Percentiles rank a stretch among this genome's conserved stretches.
These are phyloP conservation scores for Letharia columbiana DNA, from an alignment of 495 filamentous ascomycete genomes.

Conservation along the genomic window DNA sequence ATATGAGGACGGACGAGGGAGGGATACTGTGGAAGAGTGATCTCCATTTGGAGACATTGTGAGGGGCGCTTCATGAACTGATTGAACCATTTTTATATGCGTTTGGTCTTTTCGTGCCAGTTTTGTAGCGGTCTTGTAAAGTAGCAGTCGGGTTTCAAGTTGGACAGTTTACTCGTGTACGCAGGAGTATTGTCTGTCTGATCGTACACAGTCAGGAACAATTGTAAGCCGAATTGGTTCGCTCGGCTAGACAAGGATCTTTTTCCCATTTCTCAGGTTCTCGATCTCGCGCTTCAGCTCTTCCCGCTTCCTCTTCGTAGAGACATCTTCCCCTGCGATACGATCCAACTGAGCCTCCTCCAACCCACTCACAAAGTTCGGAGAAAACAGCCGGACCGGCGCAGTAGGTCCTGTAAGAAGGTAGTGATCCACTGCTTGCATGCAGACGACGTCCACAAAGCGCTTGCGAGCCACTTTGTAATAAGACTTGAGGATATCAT, in stretches of 20 bases:
- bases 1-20: too few species aligned
- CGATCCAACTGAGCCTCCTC: constrained; percentile 32
- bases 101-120: too few species aligned
- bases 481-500: constrained; percentile 51
- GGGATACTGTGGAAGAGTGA: too few species aligned
- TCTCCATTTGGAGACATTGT: too few species aligned
- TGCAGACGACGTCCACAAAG: constrained; percentile 49
- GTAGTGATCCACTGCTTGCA: constrained; percentile 33
- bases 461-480: constrained; percentile 50
- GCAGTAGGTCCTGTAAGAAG: constrained; percentile 32
- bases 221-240: background rate
- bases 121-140: too few species aligned
- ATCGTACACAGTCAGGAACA: too few species aligned
- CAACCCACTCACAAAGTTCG: constrained; percentile 33
- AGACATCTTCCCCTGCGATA: constrained; percentile 41
- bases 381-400: constrained; percentile 33
- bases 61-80: too few species aligned
- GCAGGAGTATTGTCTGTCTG: too few species aligned
- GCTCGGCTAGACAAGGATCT: constrained; percentile 17
- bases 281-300: constrained; percentile 33
- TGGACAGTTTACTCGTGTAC: too few species aligned
- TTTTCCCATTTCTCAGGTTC: constrained; percentile 34
- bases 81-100: too few species aligned
- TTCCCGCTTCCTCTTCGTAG: constrained; percentile 27
- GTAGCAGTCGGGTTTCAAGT: too few species aligned